phyloP scores from a whole-genome alignment of 2,329 filamentous ascomycete species.

The Phyllosticta citriasiana region DNA sequence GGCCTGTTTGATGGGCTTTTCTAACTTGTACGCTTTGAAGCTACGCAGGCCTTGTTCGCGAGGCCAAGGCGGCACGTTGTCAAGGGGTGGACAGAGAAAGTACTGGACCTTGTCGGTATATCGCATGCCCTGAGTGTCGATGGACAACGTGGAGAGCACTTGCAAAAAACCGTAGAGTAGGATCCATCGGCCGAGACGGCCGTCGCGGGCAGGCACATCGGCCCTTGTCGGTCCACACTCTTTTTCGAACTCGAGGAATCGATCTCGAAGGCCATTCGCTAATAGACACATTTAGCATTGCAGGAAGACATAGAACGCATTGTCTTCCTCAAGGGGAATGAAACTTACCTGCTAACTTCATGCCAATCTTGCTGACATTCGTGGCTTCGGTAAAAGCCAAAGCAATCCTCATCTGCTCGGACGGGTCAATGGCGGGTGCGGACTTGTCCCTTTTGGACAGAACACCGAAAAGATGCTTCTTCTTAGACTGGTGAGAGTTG shows the following conservation, averaged over 20 bases:
- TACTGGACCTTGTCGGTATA: constrained; percentile 29
- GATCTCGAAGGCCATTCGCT: constrained; percentile 31
- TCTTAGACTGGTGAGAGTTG: constrained; percentile 19
- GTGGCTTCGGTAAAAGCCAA: constrained; percentile 32
- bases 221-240: constrained; percentile 20
- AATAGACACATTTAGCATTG: background rate
- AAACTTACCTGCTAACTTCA: constrained; percentile 25
- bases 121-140: constrained; percentile 30
- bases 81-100: constrained; percentile 30
- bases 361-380: constrained; percentile 30
- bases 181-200: constrained; percentile 35
- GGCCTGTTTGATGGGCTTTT: constrained; percentile 17
- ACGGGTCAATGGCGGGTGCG: constrained; percentile 25
- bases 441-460: constrained; percentile 26
- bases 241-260: constrained; percentile 33
- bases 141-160: constrained; percentile 31
- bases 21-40: constrained; percentile 14
- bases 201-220: constrained; percentile 30
- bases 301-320: background rate
- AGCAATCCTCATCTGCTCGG: constrained; percentile 29
- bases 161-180: constrained; percentile 34
- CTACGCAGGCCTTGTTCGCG: constrained; percentile 5
- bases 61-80: constrained; percentile 29
- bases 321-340: background rate
- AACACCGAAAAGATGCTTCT: constrained; percentile 25